Evolutionary conservation across 192 early-diverging fungal genomes (phyloP).

Genomic region (Mortierella alpina): DNA sequence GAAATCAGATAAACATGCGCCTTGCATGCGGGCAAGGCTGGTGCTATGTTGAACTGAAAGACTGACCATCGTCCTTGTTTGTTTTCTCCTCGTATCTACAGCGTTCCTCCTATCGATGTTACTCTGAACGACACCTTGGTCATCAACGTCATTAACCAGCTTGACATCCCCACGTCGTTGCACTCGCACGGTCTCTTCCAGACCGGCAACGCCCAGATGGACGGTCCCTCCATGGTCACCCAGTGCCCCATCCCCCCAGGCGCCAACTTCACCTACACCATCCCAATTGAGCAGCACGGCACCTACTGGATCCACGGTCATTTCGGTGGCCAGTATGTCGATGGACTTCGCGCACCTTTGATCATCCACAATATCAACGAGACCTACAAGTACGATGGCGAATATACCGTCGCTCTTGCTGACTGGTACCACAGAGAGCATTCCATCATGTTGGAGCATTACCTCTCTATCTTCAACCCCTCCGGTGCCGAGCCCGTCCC

Average conservation of each 20-base stretch:
- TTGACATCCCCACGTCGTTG: slow-evolving; percentile 66
- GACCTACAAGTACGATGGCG: slow-evolving; percentile 76
- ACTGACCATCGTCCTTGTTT: neutral
- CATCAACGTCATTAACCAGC: slow-evolving; percentile 48
- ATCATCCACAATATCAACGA: slow-evolving; percentile 72
- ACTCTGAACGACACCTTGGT: slow-evolving; percentile 68
- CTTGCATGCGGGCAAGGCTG: neutral
- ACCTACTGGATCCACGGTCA: slow-evolving; percentile 91
- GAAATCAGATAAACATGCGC: neutral
- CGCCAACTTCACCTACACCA: slow-evolving; percentile 75
- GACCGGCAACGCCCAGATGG: slow-evolving; percentile 76
- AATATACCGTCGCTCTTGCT: slow-evolving; percentile 69
- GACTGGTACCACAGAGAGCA: slow-evolving; percentile 84
- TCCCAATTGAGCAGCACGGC: slow-evolving; percentile 75
- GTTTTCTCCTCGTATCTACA: slow-evolving; percentile 9
- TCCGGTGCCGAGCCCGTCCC: slow-evolving; percentile 74
- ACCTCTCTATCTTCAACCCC: slow-evolving; percentile 73
- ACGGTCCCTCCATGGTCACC: slow-evolving; percentile 77
- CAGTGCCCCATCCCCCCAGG: slow-evolving; percentile 82
- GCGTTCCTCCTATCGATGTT: slow-evolving; percentile 39
- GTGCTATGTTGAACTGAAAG: neutral
- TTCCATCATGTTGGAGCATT: slow-evolving; percentile 60
- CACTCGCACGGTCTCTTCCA: slow-evolving; percentile 87
- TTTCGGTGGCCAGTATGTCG: slow-evolving; percentile 78
- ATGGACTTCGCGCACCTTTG: slow-evolving; percentile 80